Base-by-base conservation (phyloP, 345 rosid genomes). In the Eucalyptus pauciflora region DNA sequence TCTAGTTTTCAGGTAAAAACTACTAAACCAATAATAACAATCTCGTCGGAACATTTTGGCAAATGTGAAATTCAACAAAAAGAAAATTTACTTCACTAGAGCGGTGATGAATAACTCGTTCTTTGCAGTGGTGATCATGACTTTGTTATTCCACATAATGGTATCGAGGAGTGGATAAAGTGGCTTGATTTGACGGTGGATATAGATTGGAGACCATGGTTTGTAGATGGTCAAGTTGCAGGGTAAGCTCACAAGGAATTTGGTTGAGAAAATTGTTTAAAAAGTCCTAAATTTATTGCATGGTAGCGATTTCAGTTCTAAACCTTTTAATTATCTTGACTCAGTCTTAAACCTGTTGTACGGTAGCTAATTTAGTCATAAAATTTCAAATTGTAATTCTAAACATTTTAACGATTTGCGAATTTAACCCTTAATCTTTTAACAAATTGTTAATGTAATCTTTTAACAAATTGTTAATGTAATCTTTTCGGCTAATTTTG, bases 81-180 rank as follows among this genome's bases (percentile, higher is more conserved):
- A 87, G 22, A 41, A 54, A 60, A 41, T 9, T 67, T 87, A 10
- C 56, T 31, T 31, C 24, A 10, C 48, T 24, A 3, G 58, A 67
- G 4, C 16, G 5, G 51, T 3, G 52, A 50, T 50, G 48, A 22
- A 11, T 71, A 37, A 69, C 67, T 45, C 11, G 27, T 60, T 29
- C 76, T 50, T 2, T 52, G 41, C 60, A 93, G 93, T 86, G 94
- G 94, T 4, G 94, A 93, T 79, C 90, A 87, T 46, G 94, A 93
- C 91, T 80, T 92, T 89, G 31, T 56, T n/a, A 37, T 92, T n/a
- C 92, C 93, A 31, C 89, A 89, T 27, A 17, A 88, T 15, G 93
- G 92, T 7, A 88, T 89, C 7, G 90, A 87, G 18, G 13, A 83
- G 6, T 93, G 94, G 93, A 93, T 92, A 3, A 41, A n/a, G 16